Base-by-base conservation (phyloP, 352 stramenopile genomes). In the Globisporangium nunn region DNA sequence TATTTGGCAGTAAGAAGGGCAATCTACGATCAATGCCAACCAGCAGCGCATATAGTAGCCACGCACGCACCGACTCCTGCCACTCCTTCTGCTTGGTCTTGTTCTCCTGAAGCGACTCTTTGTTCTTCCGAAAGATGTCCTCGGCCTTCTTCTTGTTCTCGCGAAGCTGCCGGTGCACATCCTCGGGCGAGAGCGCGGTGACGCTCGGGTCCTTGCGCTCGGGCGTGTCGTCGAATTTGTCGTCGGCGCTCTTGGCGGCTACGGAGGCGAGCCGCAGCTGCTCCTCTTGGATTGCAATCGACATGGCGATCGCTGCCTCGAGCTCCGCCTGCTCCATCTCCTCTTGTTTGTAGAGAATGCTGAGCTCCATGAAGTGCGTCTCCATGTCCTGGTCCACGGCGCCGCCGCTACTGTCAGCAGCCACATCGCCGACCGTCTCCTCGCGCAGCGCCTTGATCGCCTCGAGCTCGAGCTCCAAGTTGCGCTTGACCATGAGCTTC, bases 401-500 rank as follows among this genome's bases (percentile, higher is more conserved):
- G 0, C 50, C 35, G 2, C 37, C 43, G 7, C 44, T 37, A 1
- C 44, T 35, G 23, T 15, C 12, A 35, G 41, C 45, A 6, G 69
- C 70, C 10, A 58, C 65, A 44, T 72, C 61, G 29, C 75, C 66
- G 0, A 67, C 52, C 17, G 68, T 68, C 44, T 87, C 71, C 15
- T 93, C 76, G 6, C 83, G 75, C 23, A 96, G 66, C 48, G 82
- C 81, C 40, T 83, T 85, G 56, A 96, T 88, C 4, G 83, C 85
- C 57, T 96, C 88, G 18, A 96, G 71, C 70, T 96, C 86, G 40
- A 96, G 78, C 63, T 96, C 88, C 18, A 94, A 70, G 62, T 96
- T 96, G 56, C 84, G 81, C 69, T 96, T 96, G 44, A 93, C 68
- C 88, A 96, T 96, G 63, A 96, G 79, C 62, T 95, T 96, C 68